These are phyloP conservation scores for Sphagnurus paluster DNA, from an alignment of 1,284 basidiomycete genomes.

Conservation along the genomic window DNA sequence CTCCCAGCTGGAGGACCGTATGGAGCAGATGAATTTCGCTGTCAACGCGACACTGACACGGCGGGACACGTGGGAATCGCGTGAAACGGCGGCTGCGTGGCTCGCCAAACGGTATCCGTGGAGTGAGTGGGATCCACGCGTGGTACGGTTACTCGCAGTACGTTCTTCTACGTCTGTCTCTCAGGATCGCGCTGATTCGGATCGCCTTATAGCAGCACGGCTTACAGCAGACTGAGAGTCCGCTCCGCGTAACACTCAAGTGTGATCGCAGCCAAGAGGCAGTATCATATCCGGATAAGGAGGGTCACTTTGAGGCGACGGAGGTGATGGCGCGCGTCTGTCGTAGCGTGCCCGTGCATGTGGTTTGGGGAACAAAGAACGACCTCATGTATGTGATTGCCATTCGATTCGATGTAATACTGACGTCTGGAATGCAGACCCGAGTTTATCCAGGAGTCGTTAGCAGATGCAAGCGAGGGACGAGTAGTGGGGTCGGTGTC, in stretches of 20 bases:
- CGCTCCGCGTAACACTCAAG: constrained; percentile 36
- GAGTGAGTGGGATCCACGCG: constrained; percentile 39
- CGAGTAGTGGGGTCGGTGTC: constrained; percentile 37
- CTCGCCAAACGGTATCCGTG: constrained; percentile 39
- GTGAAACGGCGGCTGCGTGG: constrained; percentile 35
- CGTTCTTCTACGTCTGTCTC: background rate
- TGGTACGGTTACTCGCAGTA: constrained; percentile 30
- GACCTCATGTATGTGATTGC: constrained; percentile 35
- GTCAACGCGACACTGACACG: constrained; percentile 33
- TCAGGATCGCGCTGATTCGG: background rate
- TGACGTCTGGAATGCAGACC: constrained; percentile 26
- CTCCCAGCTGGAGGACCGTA: constrained; percentile 33
- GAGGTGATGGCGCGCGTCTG: constrained; percentile 31
- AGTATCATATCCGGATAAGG: constrained; percentile 37
- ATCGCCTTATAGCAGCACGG: constrained; percentile 26
- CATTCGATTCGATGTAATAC: background rate
- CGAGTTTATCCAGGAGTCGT: constrained; percentile 39
- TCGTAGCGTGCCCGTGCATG: constrained; percentile 34
- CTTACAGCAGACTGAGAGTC: constrained; percentile 31
- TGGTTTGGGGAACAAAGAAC: constrained; percentile 39
- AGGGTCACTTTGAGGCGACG: constrained; percentile 40
- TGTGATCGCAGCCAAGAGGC: constrained; percentile 42
- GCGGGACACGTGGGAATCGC: constrained; percentile 37
- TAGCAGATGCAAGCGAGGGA: constrained; percentile 37
- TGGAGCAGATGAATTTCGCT: constrained; percentile 35